Percentiles rank a stretch among this genome's conserved stretches.
Conservation (phyloP, 306 rosid genomes). For the Vigna trinervia region DNA sequence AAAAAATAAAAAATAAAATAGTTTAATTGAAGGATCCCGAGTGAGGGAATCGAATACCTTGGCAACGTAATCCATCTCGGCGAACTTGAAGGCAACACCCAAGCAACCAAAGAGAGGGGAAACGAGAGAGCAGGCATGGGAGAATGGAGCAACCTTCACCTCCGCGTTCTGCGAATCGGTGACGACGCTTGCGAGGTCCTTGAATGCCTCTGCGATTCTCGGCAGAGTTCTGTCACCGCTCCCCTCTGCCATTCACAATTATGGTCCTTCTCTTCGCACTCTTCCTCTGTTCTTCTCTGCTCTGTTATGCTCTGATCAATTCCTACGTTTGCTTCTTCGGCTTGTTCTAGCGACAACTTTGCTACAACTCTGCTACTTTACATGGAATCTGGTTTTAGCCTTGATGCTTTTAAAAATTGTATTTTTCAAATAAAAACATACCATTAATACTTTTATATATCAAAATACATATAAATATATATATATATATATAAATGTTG, state of each 20-base stretch:
- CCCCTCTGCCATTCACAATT: conserved; percentile 52
- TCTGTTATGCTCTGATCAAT: neutral
- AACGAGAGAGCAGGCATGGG: conserved; percentile 76
- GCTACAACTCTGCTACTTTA: neutral
- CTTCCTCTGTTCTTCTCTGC: neutral
- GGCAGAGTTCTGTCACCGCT: conserved; percentile 56
- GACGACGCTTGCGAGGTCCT: conserved; percentile 58
- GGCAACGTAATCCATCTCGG: conserved; percentile 86
- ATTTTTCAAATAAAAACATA: too few species aligned
- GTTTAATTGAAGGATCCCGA: neutral
- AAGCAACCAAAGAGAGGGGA: conserved; percentile 90
- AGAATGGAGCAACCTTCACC: conserved; percentile 70
- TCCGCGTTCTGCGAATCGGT: conserved; percentile 56
- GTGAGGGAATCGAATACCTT: conserved; percentile 53
- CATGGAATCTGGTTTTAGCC: too few species aligned
- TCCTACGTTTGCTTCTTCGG: neutral
- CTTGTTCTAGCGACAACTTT: neutral
- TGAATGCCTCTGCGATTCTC: conserved; percentile 71
- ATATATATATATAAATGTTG: too few species aligned
- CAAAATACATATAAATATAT: too few species aligned
- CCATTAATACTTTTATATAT: too few species aligned
- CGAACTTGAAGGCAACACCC: conserved; percentile 96
- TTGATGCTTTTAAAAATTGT: too few species aligned
- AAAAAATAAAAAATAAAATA: neutral
- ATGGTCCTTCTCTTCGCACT: neutral